Evolutionary conservation across 306 rosid species (phyloP).

Genomic region (Lathyrus sativus): DNA sequence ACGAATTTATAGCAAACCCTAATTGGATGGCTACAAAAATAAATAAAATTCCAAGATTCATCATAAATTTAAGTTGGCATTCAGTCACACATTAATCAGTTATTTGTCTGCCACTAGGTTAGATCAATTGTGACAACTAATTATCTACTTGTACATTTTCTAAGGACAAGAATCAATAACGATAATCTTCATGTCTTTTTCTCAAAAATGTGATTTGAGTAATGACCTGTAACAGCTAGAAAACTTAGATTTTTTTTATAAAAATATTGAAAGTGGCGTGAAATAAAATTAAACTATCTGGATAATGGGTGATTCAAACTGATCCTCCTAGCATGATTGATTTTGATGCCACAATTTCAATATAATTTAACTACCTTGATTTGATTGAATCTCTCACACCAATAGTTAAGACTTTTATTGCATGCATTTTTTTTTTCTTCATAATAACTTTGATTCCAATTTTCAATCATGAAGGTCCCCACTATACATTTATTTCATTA

Average conservation of each 20-base stretch:
- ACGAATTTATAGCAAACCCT: background rate
- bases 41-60: too few relatives aligned
- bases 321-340: conserved; percentile 29
- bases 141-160: conserved; percentile 8
- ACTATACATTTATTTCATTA: conserved; percentile 14
- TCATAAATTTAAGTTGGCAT: conserved; percentile 21
- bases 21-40: conserved; percentile 11
- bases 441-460: conserved; percentile 2
- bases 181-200: background rate
- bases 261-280: conserved; percentile 34
- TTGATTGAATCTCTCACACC: conserved; percentile 30
- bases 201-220: conserved; percentile 22
- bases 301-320: conserved; percentile 31
- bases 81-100: conserved; percentile 19
- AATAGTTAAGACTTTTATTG: conserved; percentile 13
- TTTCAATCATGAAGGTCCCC: conserved; percentile 40
- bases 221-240: conserved; percentile 43
- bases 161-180: conserved; percentile 13
- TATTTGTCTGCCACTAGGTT: conserved; percentile 40
- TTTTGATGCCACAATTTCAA: conserved; percentile 31
- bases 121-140: conserved; percentile 25
- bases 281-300: conserved; percentile 30
- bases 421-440: too few relatives aligned
- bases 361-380: conserved; percentile 40
- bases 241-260: background rate